Conservation (phyloP, 164 flowering plant species). For the Berberis thunbergii region DNA sequence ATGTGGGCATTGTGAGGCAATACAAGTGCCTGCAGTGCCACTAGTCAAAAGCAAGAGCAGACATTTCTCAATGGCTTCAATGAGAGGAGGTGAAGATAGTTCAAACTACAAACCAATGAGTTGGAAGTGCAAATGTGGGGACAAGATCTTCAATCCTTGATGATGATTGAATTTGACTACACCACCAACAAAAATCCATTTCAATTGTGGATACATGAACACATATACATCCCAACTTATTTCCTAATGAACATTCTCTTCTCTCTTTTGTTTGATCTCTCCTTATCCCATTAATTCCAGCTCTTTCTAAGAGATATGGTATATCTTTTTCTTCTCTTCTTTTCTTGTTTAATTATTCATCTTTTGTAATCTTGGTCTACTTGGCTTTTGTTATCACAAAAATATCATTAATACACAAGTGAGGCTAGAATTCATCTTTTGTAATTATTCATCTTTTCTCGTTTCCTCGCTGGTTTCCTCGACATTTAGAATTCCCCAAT, state of each 20-base stretch:
- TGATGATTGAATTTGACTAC: neutral
- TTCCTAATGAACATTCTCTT: conserved; percentile 2
- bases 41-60: conserved; percentile 14
- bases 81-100: conserved; percentile 30
- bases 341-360: neutral
- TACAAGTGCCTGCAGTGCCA: conserved; percentile 61
- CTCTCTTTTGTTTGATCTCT: neutral
- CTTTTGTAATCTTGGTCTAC: neutral
- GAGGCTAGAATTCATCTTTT: too few relatives aligned
- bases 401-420: neutral
- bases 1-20: conserved; percentile 60
- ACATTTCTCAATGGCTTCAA: conserved; percentile 9
- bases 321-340: neutral
- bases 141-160: conserved; percentile 56
- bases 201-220: conserved; percentile 1
- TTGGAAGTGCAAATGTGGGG: conserved; percentile 90
- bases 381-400: neutral
- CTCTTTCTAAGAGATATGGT: neutral
- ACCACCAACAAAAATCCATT: neutral
- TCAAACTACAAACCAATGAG: conserved; percentile 83
- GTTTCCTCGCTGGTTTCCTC: too few relatives aligned
- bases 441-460: too few relatives aligned
- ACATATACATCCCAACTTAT: neutral
- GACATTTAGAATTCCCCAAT: too few relatives aligned
- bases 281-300: neutral